Evolutionary conservation across 2,329 filamentous ascomycete species (phyloP), one percentile per base, ranked within the genome.

Genomic region (Nemania sp.): DNA sequence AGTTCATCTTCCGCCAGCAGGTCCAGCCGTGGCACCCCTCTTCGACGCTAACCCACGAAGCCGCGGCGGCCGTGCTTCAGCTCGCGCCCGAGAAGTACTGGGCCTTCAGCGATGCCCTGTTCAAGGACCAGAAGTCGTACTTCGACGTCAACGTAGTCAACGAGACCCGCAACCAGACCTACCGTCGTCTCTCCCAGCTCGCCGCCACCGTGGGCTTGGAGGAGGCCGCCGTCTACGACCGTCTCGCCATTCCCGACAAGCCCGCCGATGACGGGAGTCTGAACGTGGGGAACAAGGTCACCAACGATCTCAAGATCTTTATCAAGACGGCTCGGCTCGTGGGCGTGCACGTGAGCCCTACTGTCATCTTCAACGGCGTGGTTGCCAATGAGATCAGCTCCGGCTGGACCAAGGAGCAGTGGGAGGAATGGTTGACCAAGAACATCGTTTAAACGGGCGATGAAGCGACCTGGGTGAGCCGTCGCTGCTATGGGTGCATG

Each of bases 11-110:
- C 81, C 89, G 93, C 51, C 93, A 94, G 74, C 92, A 97, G 74
- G 86, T 97, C 71, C 92, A 97, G 79, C 92, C 92, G 13, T 97
- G 94, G 94, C 93, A 98, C 78, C 94, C 94, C 1, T 92, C 90
- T 18, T 92, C 87, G 42, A 92, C 90, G 6, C 82, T 92, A 11
- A 81, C 85, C 57, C 91, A 94, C 79, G 94, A 98, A 82, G 90
- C 92, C 34, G 93, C 81, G 3, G 84, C 92, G 34, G 94, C 92
- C 2, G 91, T 97, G 1, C 82, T 94, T 68, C 84, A 83, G 53
- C 76, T 91, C 6, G 80, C 86, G 2, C 89, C 90, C 0, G 80
- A 82, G 17, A 87, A 86, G 67, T 98, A 96, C 82, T 96, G 89
- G 87, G 80, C 83, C 15, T 97, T 94, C 76, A 90, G 86, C 75